phyloP scores from a whole-genome alignment of 2,329 filamentous ascomycete species.

The Epichloe brachyelytri region DNA sequence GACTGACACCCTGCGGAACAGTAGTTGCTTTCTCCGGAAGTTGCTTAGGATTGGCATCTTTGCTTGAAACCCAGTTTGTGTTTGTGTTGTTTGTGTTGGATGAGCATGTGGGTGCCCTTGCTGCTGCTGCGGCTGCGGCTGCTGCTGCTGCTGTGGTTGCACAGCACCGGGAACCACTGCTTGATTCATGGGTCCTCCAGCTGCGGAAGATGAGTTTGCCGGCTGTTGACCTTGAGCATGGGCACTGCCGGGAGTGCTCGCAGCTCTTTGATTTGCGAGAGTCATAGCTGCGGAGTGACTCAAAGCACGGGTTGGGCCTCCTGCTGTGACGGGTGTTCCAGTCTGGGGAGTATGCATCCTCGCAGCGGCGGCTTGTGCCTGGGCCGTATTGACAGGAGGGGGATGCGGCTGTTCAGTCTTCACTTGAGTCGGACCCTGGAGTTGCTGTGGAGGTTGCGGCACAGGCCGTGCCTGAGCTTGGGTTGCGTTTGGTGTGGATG shows the following conservation, averaged over 20 bases:
- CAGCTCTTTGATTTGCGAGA: constrained; percentile 31
- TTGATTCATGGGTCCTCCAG: constrained; percentile 17
- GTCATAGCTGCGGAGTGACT: constrained; percentile 38
- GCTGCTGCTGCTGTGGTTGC: constrained; percentile 13
- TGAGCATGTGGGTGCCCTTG: constrained; percentile 35
- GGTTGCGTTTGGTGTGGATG: constrained; percentile 10
- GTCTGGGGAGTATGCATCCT: constrained; percentile 38
- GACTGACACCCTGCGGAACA: constrained; percentile 59
- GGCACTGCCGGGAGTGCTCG: constrained; percentile 20
- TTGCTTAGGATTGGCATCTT: constrained; percentile 75
- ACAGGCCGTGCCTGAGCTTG: constrained; percentile 17
- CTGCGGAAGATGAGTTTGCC: constrained; percentile 12
- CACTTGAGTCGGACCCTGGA: constrained; percentile 12
- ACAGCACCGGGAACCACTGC: constrained; percentile 20
- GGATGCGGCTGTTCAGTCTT: constrained; percentile 24
- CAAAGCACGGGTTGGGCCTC: constrained; percentile 28
- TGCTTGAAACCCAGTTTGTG: constrained; percentile 29
- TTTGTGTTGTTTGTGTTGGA: constrained; percentile 33
- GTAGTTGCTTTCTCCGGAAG: constrained; percentile 55
- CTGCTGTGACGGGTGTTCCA: constrained; percentile 24
- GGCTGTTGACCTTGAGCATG: constrained; percentile 19
- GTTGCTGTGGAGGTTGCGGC: constrained; percentile 15
- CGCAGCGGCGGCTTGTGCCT: constrained; percentile 26
- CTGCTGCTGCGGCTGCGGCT: constrained; percentile 19
- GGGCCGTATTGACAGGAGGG: constrained; percentile 35